Conservation (phyloP, 768 basidiomycete species). For the Leccinum uliginosum region DNA sequence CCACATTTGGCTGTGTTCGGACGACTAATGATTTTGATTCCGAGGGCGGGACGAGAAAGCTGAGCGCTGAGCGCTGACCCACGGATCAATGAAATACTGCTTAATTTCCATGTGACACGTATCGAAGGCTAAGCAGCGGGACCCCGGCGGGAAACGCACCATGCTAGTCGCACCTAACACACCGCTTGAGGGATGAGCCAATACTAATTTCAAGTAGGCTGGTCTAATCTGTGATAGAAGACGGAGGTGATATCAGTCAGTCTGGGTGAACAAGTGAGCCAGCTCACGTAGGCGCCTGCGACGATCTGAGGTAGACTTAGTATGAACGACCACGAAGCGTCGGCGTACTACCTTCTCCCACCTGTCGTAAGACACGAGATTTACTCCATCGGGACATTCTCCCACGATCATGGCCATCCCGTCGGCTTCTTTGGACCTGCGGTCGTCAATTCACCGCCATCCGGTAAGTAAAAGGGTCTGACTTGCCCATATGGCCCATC, state of each 20-base stretch:
- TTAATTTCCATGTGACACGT: conserved; percentile 2
- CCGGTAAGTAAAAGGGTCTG: neutral
- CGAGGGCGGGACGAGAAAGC: neutral
- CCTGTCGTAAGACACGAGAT: neutral
- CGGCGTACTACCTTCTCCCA: neutral
- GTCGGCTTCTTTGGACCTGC: neutral
- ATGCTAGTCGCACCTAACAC: neutral
- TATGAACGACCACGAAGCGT: neutral
- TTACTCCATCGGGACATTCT: neutral
- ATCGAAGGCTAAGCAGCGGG: conserved; percentile 2
- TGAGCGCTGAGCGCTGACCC: neutral
- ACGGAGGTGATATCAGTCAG: neutral
- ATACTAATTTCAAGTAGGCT: neutral
- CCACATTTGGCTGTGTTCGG: neutral
- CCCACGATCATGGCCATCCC: neutral
- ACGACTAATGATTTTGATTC: neutral
- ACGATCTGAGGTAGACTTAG: neutral
- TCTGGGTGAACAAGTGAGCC: neutral
- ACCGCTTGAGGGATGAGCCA: neutral
- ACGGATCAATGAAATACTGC: neutral
- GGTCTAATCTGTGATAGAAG: neutral
- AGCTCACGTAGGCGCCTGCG: neutral
- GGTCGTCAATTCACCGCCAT: neutral
- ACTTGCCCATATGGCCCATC: neutral
- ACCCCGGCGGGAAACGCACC: neutral